phyloP scores from a whole-genome alignment of 768 basidiomycete genomes.

The Cyclocybe aegerita region DNA sequence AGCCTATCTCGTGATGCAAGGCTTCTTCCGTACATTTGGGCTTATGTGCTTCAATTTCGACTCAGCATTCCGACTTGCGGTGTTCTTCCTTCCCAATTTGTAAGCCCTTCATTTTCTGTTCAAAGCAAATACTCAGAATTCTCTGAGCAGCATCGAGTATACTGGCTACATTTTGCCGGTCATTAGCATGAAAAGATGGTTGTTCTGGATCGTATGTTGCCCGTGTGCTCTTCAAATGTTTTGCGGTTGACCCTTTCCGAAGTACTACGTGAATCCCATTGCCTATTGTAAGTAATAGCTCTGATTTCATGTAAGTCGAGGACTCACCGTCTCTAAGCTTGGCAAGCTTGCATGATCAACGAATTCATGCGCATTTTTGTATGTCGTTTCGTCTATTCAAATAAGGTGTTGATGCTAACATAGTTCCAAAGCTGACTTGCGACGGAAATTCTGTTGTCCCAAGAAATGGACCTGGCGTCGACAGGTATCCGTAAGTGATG shows the following conservation, averaged over 20 bases:
- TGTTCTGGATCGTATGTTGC: constrained; percentile 77
- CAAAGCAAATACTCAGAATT: background rate
- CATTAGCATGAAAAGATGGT: constrained; percentile 72
- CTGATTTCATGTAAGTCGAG: too few species aligned
- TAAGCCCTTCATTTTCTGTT: constrained; percentile 20
- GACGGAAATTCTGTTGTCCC: constrained; percentile 68
- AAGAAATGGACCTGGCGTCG: constrained; percentile 53
- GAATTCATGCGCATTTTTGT: constrained; percentile 76
- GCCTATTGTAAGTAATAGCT: constrained; percentile 49
- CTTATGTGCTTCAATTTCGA: constrained; percentile 48
- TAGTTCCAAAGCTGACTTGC: constrained; percentile 52
- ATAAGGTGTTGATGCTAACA: constrained; percentile 4
- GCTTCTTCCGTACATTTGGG: constrained; percentile 80
- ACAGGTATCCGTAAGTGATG: constrained; percentile 59
- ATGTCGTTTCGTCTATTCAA: constrained; percentile 19
- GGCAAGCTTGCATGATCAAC: constrained; percentile 80
- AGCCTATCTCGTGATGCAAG: constrained; percentile 74
- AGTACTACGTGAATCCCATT: constrained; percentile 82
- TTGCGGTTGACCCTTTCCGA: background rate
- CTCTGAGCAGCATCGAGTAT: constrained; percentile 49
- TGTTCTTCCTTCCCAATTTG: constrained; percentile 78
- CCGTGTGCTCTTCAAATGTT: background rate
- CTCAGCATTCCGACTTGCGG: constrained; percentile 48
- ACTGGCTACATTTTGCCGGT: constrained; percentile 70
- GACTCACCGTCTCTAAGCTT: constrained; percentile 37